Evolutionary conservation across 345 rosid species (phyloP).

Genomic region (Xanthoceras sorbifolium): DNA sequence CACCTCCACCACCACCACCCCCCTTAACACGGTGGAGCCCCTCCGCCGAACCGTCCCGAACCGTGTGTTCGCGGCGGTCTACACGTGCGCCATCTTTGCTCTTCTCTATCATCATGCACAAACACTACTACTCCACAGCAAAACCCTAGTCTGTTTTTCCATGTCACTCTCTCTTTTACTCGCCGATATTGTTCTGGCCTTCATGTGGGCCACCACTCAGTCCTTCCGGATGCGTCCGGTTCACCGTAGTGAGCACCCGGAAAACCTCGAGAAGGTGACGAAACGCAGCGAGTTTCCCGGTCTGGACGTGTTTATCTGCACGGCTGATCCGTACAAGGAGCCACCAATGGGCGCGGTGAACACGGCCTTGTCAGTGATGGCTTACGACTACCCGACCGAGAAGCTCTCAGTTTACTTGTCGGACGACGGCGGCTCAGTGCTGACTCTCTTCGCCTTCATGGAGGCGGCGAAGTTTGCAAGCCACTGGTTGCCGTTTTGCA

Average conservation of each 20-base stretch:
- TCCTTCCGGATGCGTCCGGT: conserved; percentile 45
- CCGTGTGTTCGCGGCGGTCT: conserved; percentile 50
- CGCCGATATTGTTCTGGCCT: conserved; percentile 65
- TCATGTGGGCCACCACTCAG: conserved; percentile 55
- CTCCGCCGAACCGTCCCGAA: conserved; percentile 40
- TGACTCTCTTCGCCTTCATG: conserved; percentile 74
- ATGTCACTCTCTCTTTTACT: conserved; percentile 33
- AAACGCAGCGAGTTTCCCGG: conserved; percentile 46
- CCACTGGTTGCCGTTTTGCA: conserved; percentile 74
- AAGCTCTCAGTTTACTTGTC: conserved; percentile 73
- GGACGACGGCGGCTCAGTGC: conserved; percentile 78
- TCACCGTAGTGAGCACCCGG: conserved; percentile 47
- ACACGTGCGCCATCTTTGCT: conserved; percentile 51
- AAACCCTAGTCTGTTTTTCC: conserved; percentile 17
- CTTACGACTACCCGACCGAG: conserved; percentile 69
- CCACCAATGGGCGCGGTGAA: conserved; percentile 73
- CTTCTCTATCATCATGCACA: conserved; percentile 50
- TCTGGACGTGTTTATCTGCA: conserved; percentile 78
- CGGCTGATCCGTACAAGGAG: conserved; percentile 89
- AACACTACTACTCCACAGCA: conserved; percentile 36
- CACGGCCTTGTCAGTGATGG: conserved; percentile 79
- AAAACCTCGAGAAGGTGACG: conserved; percentile 34
- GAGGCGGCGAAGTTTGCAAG: conserved; percentile 73
- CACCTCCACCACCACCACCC: conserved; percentile 13
- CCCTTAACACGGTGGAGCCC: conserved; percentile 41